Evolutionary conservation across 139 green algal species (phyloP).

Genomic region (Parachlorella kessleri): DNA sequence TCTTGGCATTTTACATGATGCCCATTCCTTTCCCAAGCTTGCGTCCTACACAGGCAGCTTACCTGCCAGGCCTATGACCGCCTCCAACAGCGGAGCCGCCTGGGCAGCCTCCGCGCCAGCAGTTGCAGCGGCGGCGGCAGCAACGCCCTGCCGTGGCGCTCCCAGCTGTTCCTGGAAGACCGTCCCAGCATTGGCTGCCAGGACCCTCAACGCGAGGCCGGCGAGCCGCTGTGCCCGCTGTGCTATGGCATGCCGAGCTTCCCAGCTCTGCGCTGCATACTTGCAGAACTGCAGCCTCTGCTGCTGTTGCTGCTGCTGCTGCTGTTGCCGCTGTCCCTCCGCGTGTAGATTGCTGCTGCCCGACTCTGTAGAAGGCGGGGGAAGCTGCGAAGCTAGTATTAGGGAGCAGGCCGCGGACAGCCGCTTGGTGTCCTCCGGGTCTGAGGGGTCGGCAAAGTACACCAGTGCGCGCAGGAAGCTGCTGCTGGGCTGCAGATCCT

Average conservation of each 20-base stretch:
- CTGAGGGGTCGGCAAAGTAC: slow-evolving; percentile 5
- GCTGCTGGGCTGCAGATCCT: neutral
- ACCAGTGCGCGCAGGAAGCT: slow-evolving; percentile 22
- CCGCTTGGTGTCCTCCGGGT: neutral
- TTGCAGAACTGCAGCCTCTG: slow-evolving; percentile 15
- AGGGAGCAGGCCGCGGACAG: slow-evolving; percentile 21
- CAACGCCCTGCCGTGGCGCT: neutral
- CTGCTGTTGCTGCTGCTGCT: neutral
- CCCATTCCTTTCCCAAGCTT: too few relatives aligned
- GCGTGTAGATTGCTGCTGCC: neutral
- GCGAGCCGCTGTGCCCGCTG: slow-evolving; percentile 12
- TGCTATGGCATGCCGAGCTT: neutral
- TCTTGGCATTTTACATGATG: too few relatives aligned
- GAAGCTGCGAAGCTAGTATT: neutral
- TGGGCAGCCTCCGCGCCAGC: too few relatives aligned
- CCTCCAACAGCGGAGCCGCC: slow-evolving; percentile 13
- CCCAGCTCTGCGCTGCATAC: neutral
- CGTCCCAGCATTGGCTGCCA: slow-evolving; percentile 1
- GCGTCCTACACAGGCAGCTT: too few relatives aligned
- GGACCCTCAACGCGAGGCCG: neutral
- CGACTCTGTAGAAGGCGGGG: neutral
- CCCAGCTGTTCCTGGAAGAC: neutral
- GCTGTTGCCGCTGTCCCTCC: neutral
- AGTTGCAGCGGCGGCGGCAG: neutral
- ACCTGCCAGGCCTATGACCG: slow-evolving; percentile 15